Conservation (phyloP, 2,329 filamentous ascomycete genomes). For the Arthrobotrys sphaeroides region DNA sequence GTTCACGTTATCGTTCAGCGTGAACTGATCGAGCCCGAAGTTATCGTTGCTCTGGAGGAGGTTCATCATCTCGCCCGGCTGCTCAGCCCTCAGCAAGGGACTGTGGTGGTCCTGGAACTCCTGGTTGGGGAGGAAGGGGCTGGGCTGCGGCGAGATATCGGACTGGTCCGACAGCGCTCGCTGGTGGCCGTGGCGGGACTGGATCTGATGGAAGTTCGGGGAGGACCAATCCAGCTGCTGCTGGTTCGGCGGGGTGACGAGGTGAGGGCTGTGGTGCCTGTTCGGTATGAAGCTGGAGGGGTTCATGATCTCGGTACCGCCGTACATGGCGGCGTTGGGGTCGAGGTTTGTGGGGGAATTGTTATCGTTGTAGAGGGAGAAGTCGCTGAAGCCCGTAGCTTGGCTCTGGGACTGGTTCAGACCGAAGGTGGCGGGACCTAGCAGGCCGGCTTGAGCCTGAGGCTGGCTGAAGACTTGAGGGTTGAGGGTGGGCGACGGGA, state of each 20-base stretch:
- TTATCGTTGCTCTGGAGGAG: constrained; percentile 56
- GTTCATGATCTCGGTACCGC: constrained; percentile 52
- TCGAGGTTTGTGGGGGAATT: constrained; percentile 51
- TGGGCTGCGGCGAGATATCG: constrained; percentile 56
- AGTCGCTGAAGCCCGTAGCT: constrained; percentile 37
- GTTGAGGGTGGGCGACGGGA: constrained; percentile 41
- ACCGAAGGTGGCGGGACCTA: constrained; percentile 23
- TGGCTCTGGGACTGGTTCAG: constrained; percentile 35
- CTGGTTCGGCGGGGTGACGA: constrained; percentile 31
- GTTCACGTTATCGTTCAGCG: constrained; percentile 54
- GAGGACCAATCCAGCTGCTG: constrained; percentile 52
- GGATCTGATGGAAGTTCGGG: constrained; percentile 50
- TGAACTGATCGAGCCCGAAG: constrained; percentile 57
- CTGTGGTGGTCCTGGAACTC: constrained; percentile 56
- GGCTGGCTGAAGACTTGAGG: constrained; percentile 49
- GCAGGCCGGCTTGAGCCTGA: constrained; percentile 18
- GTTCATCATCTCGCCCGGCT: constrained; percentile 57
- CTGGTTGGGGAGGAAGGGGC: constrained; percentile 55
- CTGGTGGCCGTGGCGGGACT: constrained; percentile 46
- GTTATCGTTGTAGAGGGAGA: constrained; percentile 48
- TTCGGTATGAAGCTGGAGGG: constrained; percentile 42
- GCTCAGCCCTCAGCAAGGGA: constrained; percentile 54
- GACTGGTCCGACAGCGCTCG: constrained; percentile 55
- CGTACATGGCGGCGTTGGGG: constrained; percentile 43
- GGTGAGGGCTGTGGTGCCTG: constrained; percentile 44